Evolutionary conservation across 2,329 filamentous ascomycete species (phyloP).

Genomic region (Lasiodiplodia gonubiensis): DNA sequence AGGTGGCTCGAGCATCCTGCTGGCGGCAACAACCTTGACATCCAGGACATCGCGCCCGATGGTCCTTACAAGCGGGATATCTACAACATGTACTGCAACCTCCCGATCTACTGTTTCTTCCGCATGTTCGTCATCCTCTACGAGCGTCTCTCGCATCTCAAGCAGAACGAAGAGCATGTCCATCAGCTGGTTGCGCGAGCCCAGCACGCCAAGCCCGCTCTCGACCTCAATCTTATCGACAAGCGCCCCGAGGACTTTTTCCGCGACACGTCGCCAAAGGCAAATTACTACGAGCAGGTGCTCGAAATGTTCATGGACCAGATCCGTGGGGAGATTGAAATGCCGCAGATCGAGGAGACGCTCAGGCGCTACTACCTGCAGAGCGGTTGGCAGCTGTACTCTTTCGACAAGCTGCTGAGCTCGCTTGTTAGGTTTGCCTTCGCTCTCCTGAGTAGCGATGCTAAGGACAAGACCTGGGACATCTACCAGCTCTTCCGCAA

Average conservation of each 20-base stretch:
- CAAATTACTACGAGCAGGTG: slow-evolving; percentile 84
- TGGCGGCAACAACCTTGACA: slow-evolving; percentile 62
- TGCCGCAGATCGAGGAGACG: slow-evolving; percentile 84
- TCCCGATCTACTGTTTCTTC: slow-evolving; percentile 93
- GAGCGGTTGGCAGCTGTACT: slow-evolving; percentile 92
- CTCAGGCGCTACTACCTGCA: slow-evolving; percentile 90
- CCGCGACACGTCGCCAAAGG: slow-evolving; percentile 62
- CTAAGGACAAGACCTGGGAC: slow-evolving; percentile 91
- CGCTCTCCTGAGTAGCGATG: slow-evolving; percentile 81
- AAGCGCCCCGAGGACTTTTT: slow-evolving; percentile 80
- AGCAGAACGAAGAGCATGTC: slow-evolving; percentile 76
- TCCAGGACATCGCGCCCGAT: slow-evolving; percentile 73
- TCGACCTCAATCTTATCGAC: slow-evolving; percentile 81
- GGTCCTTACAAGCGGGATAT: slow-evolving; percentile 79
- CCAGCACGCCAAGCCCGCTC: slow-evolving; percentile 77
- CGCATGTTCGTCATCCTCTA: slow-evolving; percentile 92
- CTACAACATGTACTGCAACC: slow-evolving; percentile 91
- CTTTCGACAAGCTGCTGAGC: slow-evolving; percentile 84
- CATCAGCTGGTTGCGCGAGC: slow-evolving; percentile 75
- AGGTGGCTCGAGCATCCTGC: slow-evolving; percentile 67
- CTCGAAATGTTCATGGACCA: slow-evolving; percentile 86
- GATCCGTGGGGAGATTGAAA: slow-evolving; percentile 80
- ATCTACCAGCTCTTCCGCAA: slow-evolving; percentile 86
- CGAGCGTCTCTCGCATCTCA: slow-evolving; percentile 80
- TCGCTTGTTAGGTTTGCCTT: slow-evolving; percentile 81